Evolutionary conservation across 768 basidiomycete genomes (phyloP).

Genomic region (Gloeophyllum trabeum): DNA sequence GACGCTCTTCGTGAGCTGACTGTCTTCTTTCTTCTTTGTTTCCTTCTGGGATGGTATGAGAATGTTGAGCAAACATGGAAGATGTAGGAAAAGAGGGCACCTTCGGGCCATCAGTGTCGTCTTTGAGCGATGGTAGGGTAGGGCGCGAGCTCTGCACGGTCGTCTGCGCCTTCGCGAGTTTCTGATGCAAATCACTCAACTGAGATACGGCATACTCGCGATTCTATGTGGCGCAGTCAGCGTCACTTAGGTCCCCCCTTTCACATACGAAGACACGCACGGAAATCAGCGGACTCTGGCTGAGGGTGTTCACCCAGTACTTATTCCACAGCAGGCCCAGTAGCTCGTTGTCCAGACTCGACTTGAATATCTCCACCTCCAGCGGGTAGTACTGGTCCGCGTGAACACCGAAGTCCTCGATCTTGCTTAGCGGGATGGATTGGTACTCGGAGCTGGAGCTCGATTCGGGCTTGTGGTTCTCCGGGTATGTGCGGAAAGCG

Average conservation of each 20-base stretch:
- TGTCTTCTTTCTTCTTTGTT: slow-evolving; percentile 83
- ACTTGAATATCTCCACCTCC: slow-evolving; percentile 94
- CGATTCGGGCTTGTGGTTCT: slow-evolving; percentile 79
- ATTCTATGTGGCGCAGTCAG: slow-evolving; percentile 43
- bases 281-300: slow-evolving; percentile 85
- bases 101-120: slow-evolving; percentile 32
- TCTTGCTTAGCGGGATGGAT: slow-evolving; percentile 92
- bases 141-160: slow-evolving; percentile 50
- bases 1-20: slow-evolving; percentile 78
- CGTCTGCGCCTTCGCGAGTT: slow-evolving; percentile 63
- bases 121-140: slow-evolving; percentile 36
- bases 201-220: slow-evolving; percentile 91
- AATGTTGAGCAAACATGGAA: slow-evolving; percentile 1
- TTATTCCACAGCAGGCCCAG: slow-evolving; percentile 95
- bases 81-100: not conserved
- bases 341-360: slow-evolving; percentile 75
- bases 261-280: slow-evolving; percentile 29
- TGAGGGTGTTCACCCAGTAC: slow-evolving; percentile 97
- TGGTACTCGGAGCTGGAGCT: slow-evolving; percentile 77
- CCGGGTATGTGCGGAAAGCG: slow-evolving; percentile 95
- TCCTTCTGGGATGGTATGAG: slow-evolving; percentile 23
- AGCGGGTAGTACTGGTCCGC: slow-evolving; percentile 93
- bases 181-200: slow-evolving; percentile 81
- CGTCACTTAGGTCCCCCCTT: not conserved
- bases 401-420: slow-evolving; percentile 98